These are phyloP conservation scores for Zygotorulaspora chibaensis DNA, from an alignment of 805 yeast species.

Conservation along the genomic window DNA sequence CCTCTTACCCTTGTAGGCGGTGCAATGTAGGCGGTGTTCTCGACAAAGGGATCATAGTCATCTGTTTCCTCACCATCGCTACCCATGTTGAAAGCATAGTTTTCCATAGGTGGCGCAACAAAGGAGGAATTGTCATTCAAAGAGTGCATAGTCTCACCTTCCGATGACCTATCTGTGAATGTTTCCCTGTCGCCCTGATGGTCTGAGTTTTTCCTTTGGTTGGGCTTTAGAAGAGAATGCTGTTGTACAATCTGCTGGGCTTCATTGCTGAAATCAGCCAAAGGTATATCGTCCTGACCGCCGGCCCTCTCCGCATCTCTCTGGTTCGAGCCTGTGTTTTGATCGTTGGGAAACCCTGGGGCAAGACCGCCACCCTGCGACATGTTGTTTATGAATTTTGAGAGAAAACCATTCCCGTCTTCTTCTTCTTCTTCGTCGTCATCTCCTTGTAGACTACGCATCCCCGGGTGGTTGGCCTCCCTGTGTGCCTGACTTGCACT, in stretches of 20 bases:
- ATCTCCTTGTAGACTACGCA: slow-evolving; percentile 14
- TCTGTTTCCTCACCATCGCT: slow-evolving; percentile 33
- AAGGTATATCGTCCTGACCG: slow-evolving; percentile 40
- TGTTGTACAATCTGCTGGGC: slow-evolving; percentile 52
- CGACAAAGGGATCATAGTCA: slow-evolving; percentile 32
- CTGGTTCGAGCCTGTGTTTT: slow-evolving; percentile 21
- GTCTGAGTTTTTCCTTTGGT: background rate
- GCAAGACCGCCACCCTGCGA: slow-evolving; percentile 33
- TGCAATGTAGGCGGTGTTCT: slow-evolving; percentile 40
- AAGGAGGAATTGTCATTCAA: slow-evolving; percentile 24
- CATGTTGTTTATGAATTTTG: slow-evolving; percentile 30
- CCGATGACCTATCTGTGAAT: slow-evolving; percentile 3
- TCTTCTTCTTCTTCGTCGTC: slow-evolving; percentile 25
- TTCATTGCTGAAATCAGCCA: slow-evolving; percentile 45
- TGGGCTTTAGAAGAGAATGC: slow-evolving; percentile 36
- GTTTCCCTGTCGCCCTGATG: slow-evolving; percentile 2
- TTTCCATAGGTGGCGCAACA: slow-evolving; percentile 42
- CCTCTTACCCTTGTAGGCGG: slow-evolving; percentile 69
- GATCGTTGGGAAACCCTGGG: slow-evolving; percentile 33
- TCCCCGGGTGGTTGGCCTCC: slow-evolving; percentile 3
- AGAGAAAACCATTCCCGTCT: slow-evolving; percentile 25
- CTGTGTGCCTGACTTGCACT: slow-evolving; percentile 10
- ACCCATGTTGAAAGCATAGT: slow-evolving; percentile 28
- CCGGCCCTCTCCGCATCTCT: slow-evolving; percentile 38
- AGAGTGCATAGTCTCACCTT: slow-evolving; percentile 18